These are phyloP conservation scores for Phytophthora ohioensis DNA, from an alignment of 352 stramenopile genomes.

Conservation along the genomic window DNA sequence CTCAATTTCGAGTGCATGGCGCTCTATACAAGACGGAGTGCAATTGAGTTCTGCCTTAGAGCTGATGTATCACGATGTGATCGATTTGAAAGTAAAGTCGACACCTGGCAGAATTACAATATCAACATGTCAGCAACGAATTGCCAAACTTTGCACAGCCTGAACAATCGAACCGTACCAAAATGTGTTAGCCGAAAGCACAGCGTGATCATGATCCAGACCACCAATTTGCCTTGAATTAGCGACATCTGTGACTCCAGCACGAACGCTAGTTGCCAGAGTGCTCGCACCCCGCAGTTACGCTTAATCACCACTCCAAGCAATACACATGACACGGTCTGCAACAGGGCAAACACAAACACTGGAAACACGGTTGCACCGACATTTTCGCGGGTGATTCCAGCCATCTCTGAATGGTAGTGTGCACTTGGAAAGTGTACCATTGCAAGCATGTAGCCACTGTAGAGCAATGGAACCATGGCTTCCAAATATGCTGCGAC, in stretches of 20 bases:
- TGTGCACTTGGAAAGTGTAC: slow-evolving; percentile 25
- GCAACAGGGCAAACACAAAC: slow-evolving; percentile 19
- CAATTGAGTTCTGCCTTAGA: no score
- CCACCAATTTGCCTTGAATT: slow-evolving; percentile 2
- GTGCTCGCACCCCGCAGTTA: slow-evolving; percentile 13
- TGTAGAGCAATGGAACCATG: slow-evolving; percentile 41
- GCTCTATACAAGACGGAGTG: no score
- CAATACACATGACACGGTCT: slow-evolving; percentile 26
- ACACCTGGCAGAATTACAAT: background rate
- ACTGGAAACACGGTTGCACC: slow-evolving; percentile 5
- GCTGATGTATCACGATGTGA: background rate
- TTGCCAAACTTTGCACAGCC: background rate
- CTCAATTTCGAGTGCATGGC: no score
- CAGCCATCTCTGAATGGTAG: slow-evolving; percentile 12
- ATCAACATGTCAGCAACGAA: background rate
- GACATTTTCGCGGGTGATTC: slow-evolving; percentile 3
- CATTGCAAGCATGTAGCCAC: slow-evolving; percentile 17
- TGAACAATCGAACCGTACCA: background rate
- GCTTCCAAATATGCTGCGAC: slow-evolving; percentile 47
- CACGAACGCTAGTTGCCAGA: slow-evolving; percentile 5
- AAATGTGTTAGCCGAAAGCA: slow-evolving; percentile 2
- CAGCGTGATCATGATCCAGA: slow-evolving; percentile 9
- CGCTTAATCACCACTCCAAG: slow-evolving; percentile 23
- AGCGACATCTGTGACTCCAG: slow-evolving; percentile 2
- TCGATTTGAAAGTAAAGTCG: slow-evolving; percentile 2